These are phyloP conservation scores for Basidioascus undulatus DNA, from an alignment of 768 basidiomycete species.

Conservation along the genomic window DNA sequence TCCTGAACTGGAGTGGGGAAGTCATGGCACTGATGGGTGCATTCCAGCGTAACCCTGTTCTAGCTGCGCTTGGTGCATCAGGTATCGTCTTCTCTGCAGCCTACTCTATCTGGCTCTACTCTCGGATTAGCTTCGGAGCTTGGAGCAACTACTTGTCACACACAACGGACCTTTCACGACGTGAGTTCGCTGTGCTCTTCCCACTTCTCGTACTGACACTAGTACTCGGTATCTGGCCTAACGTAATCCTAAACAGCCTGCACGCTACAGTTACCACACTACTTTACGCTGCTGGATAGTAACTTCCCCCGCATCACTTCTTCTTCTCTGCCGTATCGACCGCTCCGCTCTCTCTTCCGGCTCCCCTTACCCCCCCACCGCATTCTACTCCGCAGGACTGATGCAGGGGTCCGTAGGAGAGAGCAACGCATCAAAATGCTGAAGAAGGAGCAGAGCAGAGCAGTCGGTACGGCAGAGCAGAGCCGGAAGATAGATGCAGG, in stretches of 20 bases:
- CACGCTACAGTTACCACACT: slow-evolving; percentile 4
- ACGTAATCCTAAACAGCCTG: slow-evolving; percentile 4
- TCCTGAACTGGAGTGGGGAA: slow-evolving; percentile 12
- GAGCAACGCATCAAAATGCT: not conserved
- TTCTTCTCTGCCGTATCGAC: no score
- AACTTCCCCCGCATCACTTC: not conserved
- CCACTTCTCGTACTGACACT: slow-evolving; percentile 4
- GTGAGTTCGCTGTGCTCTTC: slow-evolving; percentile 4
- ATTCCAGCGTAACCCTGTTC: slow-evolving; percentile 1
- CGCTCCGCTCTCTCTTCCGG: no score
- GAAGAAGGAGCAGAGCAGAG: no score
- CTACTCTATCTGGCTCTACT: slow-evolving; percentile 6
- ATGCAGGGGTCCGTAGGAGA: not conserved
- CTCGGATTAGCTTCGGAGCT: slow-evolving; percentile 2
- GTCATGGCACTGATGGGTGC: slow-evolving; percentile 8
- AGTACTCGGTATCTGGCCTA: slow-evolving; percentile 5
- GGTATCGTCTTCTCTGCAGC: slow-evolving; percentile 5
- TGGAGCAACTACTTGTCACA: slow-evolving; percentile 2
- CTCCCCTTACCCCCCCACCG: no score
- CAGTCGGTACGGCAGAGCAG: no score
- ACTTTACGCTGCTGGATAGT: slow-evolving; percentile 1
- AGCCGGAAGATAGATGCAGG: no score
- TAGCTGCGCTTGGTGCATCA: not conserved
- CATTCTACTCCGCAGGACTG: not conserved
- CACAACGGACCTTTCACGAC: slow-evolving; percentile 2